Evolutionary conservation across 2,329 filamentous ascomycete genomes (phyloP).

Genomic region (Bimuria novae-zelandiae): DNA sequence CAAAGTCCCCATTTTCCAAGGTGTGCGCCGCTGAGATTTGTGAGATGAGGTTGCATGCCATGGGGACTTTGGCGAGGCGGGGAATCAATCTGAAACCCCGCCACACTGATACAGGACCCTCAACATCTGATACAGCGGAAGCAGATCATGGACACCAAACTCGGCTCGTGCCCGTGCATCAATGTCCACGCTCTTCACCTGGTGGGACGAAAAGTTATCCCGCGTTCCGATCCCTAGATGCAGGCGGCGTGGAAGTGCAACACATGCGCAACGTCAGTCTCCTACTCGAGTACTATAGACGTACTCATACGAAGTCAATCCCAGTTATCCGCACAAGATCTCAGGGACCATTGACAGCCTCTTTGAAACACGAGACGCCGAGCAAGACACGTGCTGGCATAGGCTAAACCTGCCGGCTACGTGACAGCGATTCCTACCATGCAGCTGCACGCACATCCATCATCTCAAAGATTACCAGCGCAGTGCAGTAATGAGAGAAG

Average conservation of each 20-base stretch:
- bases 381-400: slow-evolving; percentile 7
- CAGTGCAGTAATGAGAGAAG: slow-evolving; percentile 4
- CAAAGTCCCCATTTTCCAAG: neutral
- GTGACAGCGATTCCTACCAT: neutral
- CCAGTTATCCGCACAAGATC: too few species aligned
- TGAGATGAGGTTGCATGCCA: slow-evolving; percentile 7
- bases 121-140: slow-evolving; percentile 39
- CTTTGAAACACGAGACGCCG: slow-evolving; percentile 1
- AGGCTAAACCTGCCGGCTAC: slow-evolving; percentile 28
- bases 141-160: slow-evolving; percentile 41
- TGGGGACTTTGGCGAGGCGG: slow-evolving; percentile 28
- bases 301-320: too few species aligned
- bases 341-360: neutral
- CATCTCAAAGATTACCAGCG: too few species aligned
- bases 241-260: neutral
- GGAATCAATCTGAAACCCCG: slow-evolving; percentile 42
- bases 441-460: slow-evolving; percentile 1
- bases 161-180: slow-evolving; percentile 17
- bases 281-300: too few species aligned
- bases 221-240: neutral
- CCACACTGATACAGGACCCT: slow-evolving; percentile 37
- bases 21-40: neutral
- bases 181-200: slow-evolving; percentile 7
- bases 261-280: too few species aligned
- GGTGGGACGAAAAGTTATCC: slow-evolving; percentile 2